phyloP scores from a whole-genome alignment of 495 filamentous ascomycete species.

The Aspergillus campestris region DNA sequence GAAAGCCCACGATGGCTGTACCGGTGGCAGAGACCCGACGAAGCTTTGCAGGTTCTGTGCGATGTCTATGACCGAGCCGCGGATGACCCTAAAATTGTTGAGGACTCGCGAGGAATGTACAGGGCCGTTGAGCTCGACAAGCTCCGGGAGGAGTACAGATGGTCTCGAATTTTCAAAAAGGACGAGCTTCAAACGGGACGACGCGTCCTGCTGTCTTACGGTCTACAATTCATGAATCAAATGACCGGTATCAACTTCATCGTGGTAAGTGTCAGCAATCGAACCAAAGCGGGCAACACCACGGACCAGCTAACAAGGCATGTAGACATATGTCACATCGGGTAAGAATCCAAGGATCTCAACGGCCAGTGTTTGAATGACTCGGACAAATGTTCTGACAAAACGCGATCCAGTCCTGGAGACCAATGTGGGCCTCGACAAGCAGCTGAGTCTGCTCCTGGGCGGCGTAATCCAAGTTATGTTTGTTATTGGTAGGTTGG shows the following conservation, averaged over 20 bases:
- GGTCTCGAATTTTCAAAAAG: conserved; percentile 38
- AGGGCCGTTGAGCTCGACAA: conserved; percentile 36
- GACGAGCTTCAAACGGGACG: conserved; percentile 44
- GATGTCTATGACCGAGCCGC: conserved; percentile 35
- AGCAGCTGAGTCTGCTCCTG: conserved; percentile 38
- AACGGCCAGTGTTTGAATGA: too few relatives aligned
- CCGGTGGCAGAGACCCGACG: conserved; percentile 28
- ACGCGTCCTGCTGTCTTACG: conserved; percentile 43
- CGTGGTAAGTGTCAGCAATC: conserved; percentile 16
- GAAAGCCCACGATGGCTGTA: conserved; percentile 41
- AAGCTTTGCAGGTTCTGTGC: conserved; percentile 42
- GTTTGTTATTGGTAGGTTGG: conserved; percentile 23
- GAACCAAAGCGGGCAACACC: too few relatives aligned
- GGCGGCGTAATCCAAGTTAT: conserved; percentile 38
- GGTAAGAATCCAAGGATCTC: conserved; percentile 5
- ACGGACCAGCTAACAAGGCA: background rate
- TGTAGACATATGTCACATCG: conserved; percentile 40
- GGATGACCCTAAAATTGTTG: conserved; percentile 33
- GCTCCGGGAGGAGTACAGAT: conserved; percentile 34
- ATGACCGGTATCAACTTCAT: conserved; percentile 44
- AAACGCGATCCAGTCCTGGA: conserved; percentile 26
- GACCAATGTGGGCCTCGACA: conserved; percentile 39
- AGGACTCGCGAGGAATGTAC: conserved; percentile 38
- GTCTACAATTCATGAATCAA: conserved; percentile 32
- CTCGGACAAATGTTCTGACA: too few relatives aligned